Conservation (phyloP, 2,329 filamentous ascomycete genomes). For the Pseudogymnoascus sp. region DNA sequence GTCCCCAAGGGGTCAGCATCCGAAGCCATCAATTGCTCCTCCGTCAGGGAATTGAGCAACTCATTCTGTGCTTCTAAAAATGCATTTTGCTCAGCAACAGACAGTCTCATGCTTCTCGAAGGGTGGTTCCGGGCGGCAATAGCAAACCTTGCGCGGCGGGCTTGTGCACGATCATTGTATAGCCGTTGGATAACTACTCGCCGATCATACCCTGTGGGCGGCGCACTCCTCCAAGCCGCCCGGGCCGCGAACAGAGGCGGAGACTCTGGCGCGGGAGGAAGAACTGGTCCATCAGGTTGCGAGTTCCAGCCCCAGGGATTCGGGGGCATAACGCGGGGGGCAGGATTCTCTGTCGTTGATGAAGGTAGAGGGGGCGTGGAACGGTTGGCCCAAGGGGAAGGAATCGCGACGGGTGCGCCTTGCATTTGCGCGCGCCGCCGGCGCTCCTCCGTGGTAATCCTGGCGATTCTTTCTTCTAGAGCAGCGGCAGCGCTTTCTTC, state of each 20-base stretch:
- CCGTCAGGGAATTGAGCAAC: background rate
- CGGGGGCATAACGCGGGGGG: background rate
- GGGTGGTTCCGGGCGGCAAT: background rate
- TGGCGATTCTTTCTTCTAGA: background rate
- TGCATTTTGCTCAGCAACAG: background rate
- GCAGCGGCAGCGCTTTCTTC: background rate
- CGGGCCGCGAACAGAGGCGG: background rate
- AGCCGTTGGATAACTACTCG: background rate
- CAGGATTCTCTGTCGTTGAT: background rate
- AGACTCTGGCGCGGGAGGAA: background rate
- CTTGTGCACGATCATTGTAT: background rate
- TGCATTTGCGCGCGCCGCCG: background rate
- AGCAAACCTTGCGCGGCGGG: background rate
- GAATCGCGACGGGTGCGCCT: background rate
- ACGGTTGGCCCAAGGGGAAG: background rate
- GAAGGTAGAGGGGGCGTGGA: background rate
- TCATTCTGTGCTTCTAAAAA: background rate
- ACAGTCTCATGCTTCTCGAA: background rate
- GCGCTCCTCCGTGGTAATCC: background rate
- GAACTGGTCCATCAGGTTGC: background rate
- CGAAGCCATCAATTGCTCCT: background rate
- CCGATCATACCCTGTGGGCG: background rate
- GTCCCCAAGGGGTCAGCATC: background rate
- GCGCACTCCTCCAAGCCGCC: background rate
- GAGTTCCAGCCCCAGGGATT: constrained; percentile 1